Evolutionary conservation across 768 basidiomycete species (phyloP).

Genomic region (Tulasnella sp.): DNA sequence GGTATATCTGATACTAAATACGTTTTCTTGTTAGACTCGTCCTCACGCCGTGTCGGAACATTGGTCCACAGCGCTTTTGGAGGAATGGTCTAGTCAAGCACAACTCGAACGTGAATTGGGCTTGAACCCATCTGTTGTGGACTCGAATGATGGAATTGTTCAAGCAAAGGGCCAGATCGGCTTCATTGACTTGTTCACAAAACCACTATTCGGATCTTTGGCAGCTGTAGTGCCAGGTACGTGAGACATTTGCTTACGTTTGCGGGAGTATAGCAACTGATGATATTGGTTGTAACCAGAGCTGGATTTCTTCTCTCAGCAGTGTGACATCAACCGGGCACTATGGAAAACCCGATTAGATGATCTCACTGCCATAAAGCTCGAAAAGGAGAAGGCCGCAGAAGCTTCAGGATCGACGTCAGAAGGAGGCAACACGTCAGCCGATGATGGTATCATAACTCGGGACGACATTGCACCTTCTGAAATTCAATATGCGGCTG

Average conservation of each 20-base stretch:
- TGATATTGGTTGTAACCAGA: constrained; percentile 30
- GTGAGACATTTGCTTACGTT: constrained; percentile 21
- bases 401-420: constrained; percentile 14
- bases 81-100: constrained; percentile 87
- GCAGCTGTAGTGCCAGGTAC: constrained; percentile 60
- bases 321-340: constrained; percentile 55
- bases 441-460: constrained; percentile 15
- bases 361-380: constrained; percentile 19
- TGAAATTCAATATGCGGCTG: constrained; percentile 24
- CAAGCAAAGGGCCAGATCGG: constrained; percentile 79
- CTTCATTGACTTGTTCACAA: constrained; percentile 72
- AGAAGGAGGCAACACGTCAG: constrained; percentile 9
- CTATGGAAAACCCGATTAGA: constrained; percentile 49
- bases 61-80: constrained; percentile 79
- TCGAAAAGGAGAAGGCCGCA: constrained; percentile 23
- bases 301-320: constrained; percentile 50
- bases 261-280: too few species aligned
- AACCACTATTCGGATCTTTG: constrained; percentile 70
- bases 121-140: constrained; percentile 47
- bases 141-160: constrained; percentile 38
- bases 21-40: constrained; percentile 46
- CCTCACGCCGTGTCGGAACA: constrained; percentile 83
- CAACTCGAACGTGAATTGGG: constrained; percentile 68
- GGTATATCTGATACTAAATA: background rate
- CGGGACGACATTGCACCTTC: constrained; percentile 24